These are phyloP conservation scores for Kodamaea nitidulidarum DNA, from an alignment of 805 yeast genomes.

Conservation along the genomic window DNA sequence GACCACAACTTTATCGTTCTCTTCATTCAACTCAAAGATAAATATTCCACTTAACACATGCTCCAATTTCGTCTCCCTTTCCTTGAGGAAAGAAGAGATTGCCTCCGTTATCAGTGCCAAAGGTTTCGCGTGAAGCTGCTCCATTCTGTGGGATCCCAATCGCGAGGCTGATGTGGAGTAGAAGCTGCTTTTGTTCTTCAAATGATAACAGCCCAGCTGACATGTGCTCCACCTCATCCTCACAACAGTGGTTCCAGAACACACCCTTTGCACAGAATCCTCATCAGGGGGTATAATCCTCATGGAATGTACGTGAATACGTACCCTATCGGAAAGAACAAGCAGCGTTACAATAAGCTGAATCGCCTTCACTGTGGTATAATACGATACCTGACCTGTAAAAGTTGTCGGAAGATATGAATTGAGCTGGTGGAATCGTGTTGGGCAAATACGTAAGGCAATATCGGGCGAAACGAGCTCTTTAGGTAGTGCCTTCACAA, in stretches of 20 bases:
- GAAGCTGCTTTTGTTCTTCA: slow-evolving; percentile 17
- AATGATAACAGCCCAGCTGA: slow-evolving; percentile 47
- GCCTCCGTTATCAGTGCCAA: slow-evolving; percentile 2
- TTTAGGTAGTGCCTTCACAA: slow-evolving; percentile 43
- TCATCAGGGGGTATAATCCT: slow-evolving; percentile 22
- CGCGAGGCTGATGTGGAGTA: slow-evolving; percentile 37
- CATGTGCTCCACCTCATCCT: slow-evolving; percentile 58
- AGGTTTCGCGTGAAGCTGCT: slow-evolving; percentile 3
- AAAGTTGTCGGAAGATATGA: slow-evolving; percentile 50
- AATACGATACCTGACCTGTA: slow-evolving; percentile 53
- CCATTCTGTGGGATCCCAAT: slow-evolving; percentile 12
- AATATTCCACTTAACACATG: slow-evolving; percentile 53
- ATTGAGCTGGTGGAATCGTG: slow-evolving; percentile 38
- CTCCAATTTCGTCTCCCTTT: slow-evolving; percentile 24
- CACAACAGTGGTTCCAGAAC: slow-evolving; percentile 45
- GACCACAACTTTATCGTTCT: slow-evolving; percentile 52
- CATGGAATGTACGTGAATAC: slow-evolving; percentile 49
- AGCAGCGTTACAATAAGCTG: slow-evolving; percentile 53
- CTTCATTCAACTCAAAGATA: slow-evolving; percentile 57
- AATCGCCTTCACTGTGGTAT: slow-evolving; percentile 53
- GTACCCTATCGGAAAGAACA: slow-evolving; percentile 49
- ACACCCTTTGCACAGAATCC: slow-evolving; percentile 28
- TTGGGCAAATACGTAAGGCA: slow-evolving; percentile 53
- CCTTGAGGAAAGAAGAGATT: slow-evolving; percentile 8
- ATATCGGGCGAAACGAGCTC: slow-evolving; percentile 44